Evolutionary conservation across 768 basidiomycete species (phyloP), one percentile per base, ranked within the genome.

Genomic region (Auriscalpium vulgare): DNA sequence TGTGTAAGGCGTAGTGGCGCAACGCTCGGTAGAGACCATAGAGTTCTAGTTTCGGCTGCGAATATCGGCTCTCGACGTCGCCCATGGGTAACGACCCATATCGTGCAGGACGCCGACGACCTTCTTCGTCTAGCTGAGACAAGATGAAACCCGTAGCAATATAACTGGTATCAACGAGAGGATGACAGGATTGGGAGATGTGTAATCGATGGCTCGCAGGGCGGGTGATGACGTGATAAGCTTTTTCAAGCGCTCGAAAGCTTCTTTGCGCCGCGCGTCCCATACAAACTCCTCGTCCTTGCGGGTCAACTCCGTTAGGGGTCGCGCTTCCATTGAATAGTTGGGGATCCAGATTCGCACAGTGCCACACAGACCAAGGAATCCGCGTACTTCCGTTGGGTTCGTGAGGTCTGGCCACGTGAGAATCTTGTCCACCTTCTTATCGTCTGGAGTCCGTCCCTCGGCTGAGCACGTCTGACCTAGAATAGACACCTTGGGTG

Each of bases 31-130:
- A 65, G 1, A 65, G 29, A 0, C 64, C 58, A 43, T 62, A 65
- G 11, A 65, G 52, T 37, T 65, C 61, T 34, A 64, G 19, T 37
- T 64, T 64, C 10, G 63, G 47, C 46, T 64, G 63, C 0, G 59
- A 63, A 46, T 64, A 65, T 16, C 56, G 35, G 6, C 49, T 17
- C 46, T 65, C 64, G 0, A 55, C 29, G 3, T 61, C 64, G 36
- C 70, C 71, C 13, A 74, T 60, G 0, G 69, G 62, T 0, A 77
- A 71, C 0, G 71, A 76, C 0, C 72, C 66, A 37, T 74, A 78
- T 0, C 64, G 59, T 0, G 66, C 63, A 19, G 68, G 72, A 14
- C 65, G 61, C 0, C 61, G 51, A 36, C 56, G 54, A 0, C 63
- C 52, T 10, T 65, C 54, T 0, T 53, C 23, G 6, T 63, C 53